Evolutionary conservation across 345 rosid species (phyloP), one percentile per base, ranked within the genome.

Genomic region (Punica granatum): DNA sequence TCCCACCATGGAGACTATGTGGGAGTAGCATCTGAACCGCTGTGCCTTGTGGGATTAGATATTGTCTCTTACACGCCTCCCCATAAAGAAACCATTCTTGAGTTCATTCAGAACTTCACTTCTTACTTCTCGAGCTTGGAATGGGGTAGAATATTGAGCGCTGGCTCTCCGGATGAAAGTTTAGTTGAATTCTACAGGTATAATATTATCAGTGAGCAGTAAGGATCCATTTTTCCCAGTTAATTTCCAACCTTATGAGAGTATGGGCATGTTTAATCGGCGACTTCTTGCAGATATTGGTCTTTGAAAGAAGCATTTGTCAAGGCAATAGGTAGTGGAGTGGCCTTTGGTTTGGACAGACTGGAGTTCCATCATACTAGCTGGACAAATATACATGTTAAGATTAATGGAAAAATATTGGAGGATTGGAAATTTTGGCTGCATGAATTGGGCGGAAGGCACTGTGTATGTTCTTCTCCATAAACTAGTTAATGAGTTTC

Each of bases 1-100:
- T 88, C 93, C 60, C 93, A 88, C 68, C 86, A 88, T 33, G 93
- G 93, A 60, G 86, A 88, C 74, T 88, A 73, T 69, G 90, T 88
- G 75, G 87, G 81, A 48, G 82, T 88, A 66, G 90, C 87, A 77
- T 83, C 90, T 64, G 93, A 88, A 65, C 90, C 93, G 63, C 74
- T 85, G 26, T 85, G 90, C 72, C 84, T 85, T 56, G 90, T 85
- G 59, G 93, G 93, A 19, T 69, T 88, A 75, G 90, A 88, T 68
- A 66, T 85, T n/a, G 86, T 88, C 66, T 76, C 75, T 62, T 77
- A 63, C 70, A 23, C 14, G 39, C 23, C 73, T 67, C 90, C 84
- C 1, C 41, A 59, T 56, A 73, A 48, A 39, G 88, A 85, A 77
- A 74, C 81, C 6, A 43, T 84, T 70, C 43, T 59, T 18, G 85